Conservation (phyloP, 208 protist species). For the Trypanosoma caninum region DNA sequence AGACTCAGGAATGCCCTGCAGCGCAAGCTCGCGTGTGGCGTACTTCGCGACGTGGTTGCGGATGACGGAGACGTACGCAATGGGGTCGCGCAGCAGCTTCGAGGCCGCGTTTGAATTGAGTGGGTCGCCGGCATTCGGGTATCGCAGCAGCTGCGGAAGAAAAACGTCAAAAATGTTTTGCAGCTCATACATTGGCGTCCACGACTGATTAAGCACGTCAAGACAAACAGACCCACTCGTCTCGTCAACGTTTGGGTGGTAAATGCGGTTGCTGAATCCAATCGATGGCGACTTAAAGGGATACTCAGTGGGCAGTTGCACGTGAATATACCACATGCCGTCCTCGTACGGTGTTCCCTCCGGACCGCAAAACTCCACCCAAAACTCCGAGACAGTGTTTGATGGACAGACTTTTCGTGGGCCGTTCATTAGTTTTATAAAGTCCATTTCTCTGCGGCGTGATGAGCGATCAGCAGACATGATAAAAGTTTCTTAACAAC, state of each 20-base stretch:
- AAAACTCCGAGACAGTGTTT: slow-evolving; percentile 93
- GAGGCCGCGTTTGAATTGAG: slow-evolving; percentile 96
- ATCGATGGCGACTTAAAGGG: slow-evolving; percentile 99
- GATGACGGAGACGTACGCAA: slow-evolving; percentile 62
- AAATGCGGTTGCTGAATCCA: slow-evolving; percentile 97
- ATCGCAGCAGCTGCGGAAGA: slow-evolving; percentile 97
- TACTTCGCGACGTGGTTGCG: slow-evolving; percentile 64
- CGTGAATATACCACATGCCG: slow-evolving; percentile 96
- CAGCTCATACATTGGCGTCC: slow-evolving; percentile 98
- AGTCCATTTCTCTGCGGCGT: slow-evolving; percentile 92
- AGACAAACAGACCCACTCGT: slow-evolving; percentile 97
- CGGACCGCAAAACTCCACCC: slow-evolving; percentile 96
- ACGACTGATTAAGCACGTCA: slow-evolving; percentile 99
- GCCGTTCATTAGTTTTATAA: slow-evolving; percentile 97
- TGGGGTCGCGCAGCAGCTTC: slow-evolving; percentile 89
- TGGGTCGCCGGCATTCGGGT: slow-evolving; percentile 97
- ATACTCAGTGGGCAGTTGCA: slow-evolving; percentile 95
- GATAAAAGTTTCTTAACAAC: not conserved
- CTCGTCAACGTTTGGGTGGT: slow-evolving; percentile 98
- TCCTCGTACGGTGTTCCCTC: slow-evolving; percentile 96
- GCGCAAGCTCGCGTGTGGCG: slow-evolving; percentile 56
- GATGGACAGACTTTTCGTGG: slow-evolving; percentile 92
- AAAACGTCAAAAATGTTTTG: slow-evolving; percentile 96
- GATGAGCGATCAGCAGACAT: slow-evolving; percentile 34
- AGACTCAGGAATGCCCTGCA: slow-evolving; percentile 24